Conservation (phyloP, 1,284 basidiomycete genomes). For the Boletus semigastroideus region DNA sequence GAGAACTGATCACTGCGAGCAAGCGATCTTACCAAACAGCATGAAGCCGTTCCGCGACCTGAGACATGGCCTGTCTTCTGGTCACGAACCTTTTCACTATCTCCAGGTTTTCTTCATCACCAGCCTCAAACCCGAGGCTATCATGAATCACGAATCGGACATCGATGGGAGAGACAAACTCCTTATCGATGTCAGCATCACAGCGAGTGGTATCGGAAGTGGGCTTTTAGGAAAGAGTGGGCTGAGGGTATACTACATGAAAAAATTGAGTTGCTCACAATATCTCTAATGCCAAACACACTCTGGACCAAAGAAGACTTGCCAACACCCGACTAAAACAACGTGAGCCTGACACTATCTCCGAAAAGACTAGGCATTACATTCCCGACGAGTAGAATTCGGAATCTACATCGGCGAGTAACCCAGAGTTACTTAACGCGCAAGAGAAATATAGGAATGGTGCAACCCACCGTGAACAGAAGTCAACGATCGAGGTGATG, state of each 20-base stretch:
- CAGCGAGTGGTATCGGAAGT: slow-evolving; percentile 2
- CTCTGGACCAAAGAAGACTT: slow-evolving; percentile 15
- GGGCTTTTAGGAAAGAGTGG: slow-evolving; percentile 2
- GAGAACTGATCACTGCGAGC: background rate
- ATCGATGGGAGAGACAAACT: slow-evolving; percentile 10
- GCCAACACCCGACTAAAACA: slow-evolving; percentile 19
- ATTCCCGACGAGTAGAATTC: slow-evolving; percentile 19
- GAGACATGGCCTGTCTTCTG: background rate
- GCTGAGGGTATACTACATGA: background rate
- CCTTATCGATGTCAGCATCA: slow-evolving; percentile 3
- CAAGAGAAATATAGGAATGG: background rate
- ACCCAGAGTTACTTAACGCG: background rate
- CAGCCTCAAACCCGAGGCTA: slow-evolving; percentile 20
- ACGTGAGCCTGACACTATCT: background rate
- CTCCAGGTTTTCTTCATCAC: slow-evolving; percentile 8
- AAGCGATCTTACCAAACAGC: slow-evolving; percentile 13
- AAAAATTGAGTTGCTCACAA: slow-evolving; percentile 9
- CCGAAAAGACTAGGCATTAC: background rate
- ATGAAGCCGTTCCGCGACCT: slow-evolving; percentile 14
- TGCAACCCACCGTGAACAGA: slow-evolving; percentile 6
- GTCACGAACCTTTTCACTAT: slow-evolving; percentile 12
- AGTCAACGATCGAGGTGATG: slow-evolving; percentile 1
- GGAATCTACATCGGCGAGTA: slow-evolving; percentile 9
- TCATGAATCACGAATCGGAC: slow-evolving; percentile 18
- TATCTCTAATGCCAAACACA: slow-evolving; percentile 13